These are phyloP conservation scores for Jatropha podagrica DNA, from an alignment of 441 rosid species.

Conservation along the genomic window DNA sequence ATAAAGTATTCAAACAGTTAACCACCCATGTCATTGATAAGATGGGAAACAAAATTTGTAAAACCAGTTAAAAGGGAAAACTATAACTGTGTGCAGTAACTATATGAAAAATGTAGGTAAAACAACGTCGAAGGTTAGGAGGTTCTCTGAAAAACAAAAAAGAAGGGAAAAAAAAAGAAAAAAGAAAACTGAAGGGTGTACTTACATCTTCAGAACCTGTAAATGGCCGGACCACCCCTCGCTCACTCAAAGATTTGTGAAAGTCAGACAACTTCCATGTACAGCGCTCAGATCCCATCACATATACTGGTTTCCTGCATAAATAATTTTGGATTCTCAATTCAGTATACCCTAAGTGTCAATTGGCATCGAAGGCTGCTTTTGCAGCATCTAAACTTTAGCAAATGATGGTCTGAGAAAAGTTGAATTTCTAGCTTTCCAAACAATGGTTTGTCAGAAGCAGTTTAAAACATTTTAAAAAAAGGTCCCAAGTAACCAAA, in stretches of 20 bases:
- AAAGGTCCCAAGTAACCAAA: background rate
- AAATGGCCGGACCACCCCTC: slow-evolving; percentile 76
- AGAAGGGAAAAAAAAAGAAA: slow-evolving; percentile 1
- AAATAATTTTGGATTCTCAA: background rate
- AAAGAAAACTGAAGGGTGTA: slow-evolving; percentile 7
- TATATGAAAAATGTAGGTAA: background rate
- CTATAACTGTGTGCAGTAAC: background rate
- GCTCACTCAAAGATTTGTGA: slow-evolving; percentile 70
- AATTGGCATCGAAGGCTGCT: too few relatives aligned
- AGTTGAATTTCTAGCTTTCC: too few relatives aligned
- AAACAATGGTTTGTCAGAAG: too few relatives aligned
- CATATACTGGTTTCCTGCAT: slow-evolving; percentile 88
- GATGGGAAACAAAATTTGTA: background rate
- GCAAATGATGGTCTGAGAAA: too few relatives aligned
- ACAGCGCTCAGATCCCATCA: slow-evolving; percentile 76
- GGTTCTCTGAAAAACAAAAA: background rate
- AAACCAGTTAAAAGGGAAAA: background rate
- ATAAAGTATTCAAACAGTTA: background rate
- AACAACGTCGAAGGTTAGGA: background rate
- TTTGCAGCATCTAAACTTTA: too few relatives aligned
- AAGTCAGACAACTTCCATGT: slow-evolving; percentile 86
- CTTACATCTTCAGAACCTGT: slow-evolving; percentile 88
- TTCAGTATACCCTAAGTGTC: background rate
- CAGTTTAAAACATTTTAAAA: too few relatives aligned
- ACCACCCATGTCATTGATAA: background rate